Conservation (phyloP, 2,329 filamentous ascomycete genomes). For the Penicillium hesseltinei region DNA sequence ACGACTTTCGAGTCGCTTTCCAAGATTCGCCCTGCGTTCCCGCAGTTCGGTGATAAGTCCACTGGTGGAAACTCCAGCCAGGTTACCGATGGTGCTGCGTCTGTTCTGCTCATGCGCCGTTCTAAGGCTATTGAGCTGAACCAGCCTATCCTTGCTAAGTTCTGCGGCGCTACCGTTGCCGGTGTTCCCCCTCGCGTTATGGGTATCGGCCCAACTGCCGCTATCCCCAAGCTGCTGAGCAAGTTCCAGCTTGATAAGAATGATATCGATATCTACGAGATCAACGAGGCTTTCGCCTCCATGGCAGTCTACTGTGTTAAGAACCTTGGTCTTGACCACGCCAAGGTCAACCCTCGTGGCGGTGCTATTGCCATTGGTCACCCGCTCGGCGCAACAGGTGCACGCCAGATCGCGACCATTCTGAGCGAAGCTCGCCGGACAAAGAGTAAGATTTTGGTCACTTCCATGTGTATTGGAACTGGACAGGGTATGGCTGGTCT, state of each 20-base stretch:
- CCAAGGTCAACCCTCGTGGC: slow-evolving; percentile 86
- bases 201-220: slow-evolving; percentile 69
- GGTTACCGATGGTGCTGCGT: slow-evolving; percentile 89
- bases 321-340: slow-evolving; percentile 61
- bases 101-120: slow-evolving; percentile 89
- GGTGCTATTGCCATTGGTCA: slow-evolving; percentile 92
- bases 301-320: slow-evolving; percentile 95
- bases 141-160: slow-evolving; percentile 92
- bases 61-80: slow-evolving; percentile 95
- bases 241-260: slow-evolving; percentile 74
- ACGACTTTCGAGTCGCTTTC: slow-evolving; percentile 78
- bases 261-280: slow-evolving; percentile 85
- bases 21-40: slow-evolving; percentile 89
- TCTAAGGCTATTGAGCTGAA: slow-evolving; percentile 81
- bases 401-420: slow-evolving; percentile 86
- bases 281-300: slow-evolving; percentile 97
- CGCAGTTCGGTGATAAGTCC: slow-evolving; percentile 79
- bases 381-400: slow-evolving; percentile 84
- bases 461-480: slow-evolving; percentile 80
- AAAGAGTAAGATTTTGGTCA: slow-evolving; percentile 87
- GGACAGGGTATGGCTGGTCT: slow-evolving; percentile 66
- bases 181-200: slow-evolving; percentile 92
- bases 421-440: slow-evolving; percentile 78
- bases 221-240: slow-evolving; percentile 75
- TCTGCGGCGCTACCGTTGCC: slow-evolving; percentile 84